Evolutionary conservation across 2,329 filamentous ascomycete genomes (phyloP), one percentile per base, ranked within the genome.

Genomic region (Alternaria arborescens): DNA sequence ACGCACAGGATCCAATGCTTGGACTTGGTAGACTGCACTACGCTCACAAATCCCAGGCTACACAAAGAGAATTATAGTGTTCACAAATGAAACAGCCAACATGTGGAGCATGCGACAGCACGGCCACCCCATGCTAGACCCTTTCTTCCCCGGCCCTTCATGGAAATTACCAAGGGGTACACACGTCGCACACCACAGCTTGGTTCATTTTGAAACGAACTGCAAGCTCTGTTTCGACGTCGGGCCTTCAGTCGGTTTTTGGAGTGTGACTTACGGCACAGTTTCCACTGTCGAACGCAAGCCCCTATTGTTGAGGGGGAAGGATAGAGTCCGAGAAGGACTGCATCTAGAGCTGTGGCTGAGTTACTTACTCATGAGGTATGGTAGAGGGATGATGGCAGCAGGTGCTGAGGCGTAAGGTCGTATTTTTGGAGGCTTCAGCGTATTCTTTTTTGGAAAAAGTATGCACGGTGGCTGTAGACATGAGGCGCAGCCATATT

Each of bases 381-480:
- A 32, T 38, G 30, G 22, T 28, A 24, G 34, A 28, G 36, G 48
- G 32, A 52, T 40, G 6, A 26, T 38, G 50, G 34, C 22, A 41
- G 22, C 34, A 52, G 40, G 12, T 18, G 10, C 22, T n/a, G 26
- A 38, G 34, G 50, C 26, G 18, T 10, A 26, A 28, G 34, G 22
- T 52, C 11, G 50, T 18, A 30, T 26, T 41, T 52, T 52, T 24
- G 50, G 36, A 30, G 36, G 24, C 7, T 16, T 41, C 34, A 22
- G 50, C 34, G 34, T 36, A 18, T 28, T 36, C 50, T 16, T 52
- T 41, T 41, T 38, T 52, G 16, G 20, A 18, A 38, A 38, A 40
- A 20, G 50, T 20, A 50, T 36, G 50, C 50, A 52, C 34, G 50
- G 50, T 52, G 50, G 36, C 22, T 52, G 40, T 42, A 36, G 30